phyloP scores from a whole-genome alignment of 2,329 filamentous ascomycete genomes.

The Coniochaeta sp. region DNA sequence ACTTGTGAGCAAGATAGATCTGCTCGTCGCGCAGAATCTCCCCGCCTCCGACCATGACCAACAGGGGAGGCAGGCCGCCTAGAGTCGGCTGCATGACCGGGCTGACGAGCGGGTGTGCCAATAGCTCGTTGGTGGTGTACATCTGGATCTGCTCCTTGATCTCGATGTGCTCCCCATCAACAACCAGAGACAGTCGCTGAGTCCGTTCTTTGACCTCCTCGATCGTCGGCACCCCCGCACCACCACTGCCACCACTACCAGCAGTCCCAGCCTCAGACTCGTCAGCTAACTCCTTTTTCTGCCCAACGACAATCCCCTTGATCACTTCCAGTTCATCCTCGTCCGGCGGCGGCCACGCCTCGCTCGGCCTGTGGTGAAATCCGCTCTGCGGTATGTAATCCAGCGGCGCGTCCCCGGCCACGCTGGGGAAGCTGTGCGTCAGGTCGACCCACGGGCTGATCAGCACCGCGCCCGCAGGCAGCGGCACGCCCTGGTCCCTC shows the following conservation, averaged over 20 bases:
- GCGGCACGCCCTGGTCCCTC: constrained; percentile 72
- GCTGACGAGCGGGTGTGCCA: constrained; percentile 84
- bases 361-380: constrained; percentile 84
- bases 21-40: constrained; percentile 91
- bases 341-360: constrained; percentile 88
- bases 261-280: constrained; percentile 3
- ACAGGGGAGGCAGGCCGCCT: constrained; percentile 79
- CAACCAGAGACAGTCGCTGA: constrained; percentile 49
- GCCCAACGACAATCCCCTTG: constrained; percentile 34
- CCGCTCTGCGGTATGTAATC: constrained; percentile 88
- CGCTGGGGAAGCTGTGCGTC: constrained; percentile 90
- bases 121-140: constrained; percentile 74
- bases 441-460: constrained; percentile 96
- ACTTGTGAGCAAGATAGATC: constrained; percentile 91
- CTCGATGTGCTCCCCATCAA: constrained; percentile 64
- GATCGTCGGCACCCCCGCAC: constrained; percentile 10
- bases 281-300: constrained; percentile 14
- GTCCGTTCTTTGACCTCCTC: constrained; percentile 14
- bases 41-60: constrained; percentile 81
- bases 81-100: constrained; percentile 82
- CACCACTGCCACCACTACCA: constrained; percentile 1
- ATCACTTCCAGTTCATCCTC: constrained; percentile 60
- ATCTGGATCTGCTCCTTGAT: constrained; percentile 91
- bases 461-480: constrained; percentile 84
- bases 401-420: constrained; percentile 61